phyloP scores from a whole-genome alignment of 257 asterid genomes.

The Primulina eburnea region DNA sequence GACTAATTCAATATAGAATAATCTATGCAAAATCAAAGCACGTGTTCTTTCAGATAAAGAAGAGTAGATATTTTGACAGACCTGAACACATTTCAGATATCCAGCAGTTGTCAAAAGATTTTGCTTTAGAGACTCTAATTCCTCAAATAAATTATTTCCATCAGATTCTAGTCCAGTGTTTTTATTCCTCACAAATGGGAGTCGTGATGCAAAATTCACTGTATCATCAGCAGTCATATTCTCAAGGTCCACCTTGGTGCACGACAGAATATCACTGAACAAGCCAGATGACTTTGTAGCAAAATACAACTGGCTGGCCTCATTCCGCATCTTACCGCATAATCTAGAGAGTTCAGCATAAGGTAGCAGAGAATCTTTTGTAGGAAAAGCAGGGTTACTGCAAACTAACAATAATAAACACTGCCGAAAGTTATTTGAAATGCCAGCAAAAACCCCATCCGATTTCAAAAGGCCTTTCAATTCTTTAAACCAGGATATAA shows the following conservation, averaged over 20 bases:
- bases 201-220: slow-evolving; percentile 68
- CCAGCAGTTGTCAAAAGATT: slow-evolving; percentile 88
- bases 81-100: slow-evolving; percentile 97
- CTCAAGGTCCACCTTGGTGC: slow-evolving; percentile 50
- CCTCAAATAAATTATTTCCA: slow-evolving; percentile 57
- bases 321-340: slow-evolving; percentile 82
- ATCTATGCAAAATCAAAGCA: slow-evolving; percentile 12
- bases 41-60: slow-evolving; percentile 1
- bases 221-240: slow-evolving; percentile 84
- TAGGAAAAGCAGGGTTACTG: slow-evolving; percentile 89
- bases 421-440: slow-evolving; percentile 62
- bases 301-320: slow-evolving; percentile 73
- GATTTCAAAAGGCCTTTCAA: slow-evolving; percentile 43
- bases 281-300: slow-evolving; percentile 65
- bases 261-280: slow-evolving; percentile 53
- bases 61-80: slow-evolving; percentile 24
- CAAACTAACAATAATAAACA: slow-evolving; percentile 72
- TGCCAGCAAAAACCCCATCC: slow-evolving; percentile 44
- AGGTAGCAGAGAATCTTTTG: slow-evolving; percentile 77
- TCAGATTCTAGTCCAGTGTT: slow-evolving; percentile 51
- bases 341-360: slow-evolving; percentile 95
- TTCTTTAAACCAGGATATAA: slow-evolving; percentile 93
- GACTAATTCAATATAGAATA: slow-evolving; percentile 6
- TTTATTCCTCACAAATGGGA: slow-evolving; percentile 43
- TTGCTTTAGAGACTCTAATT: slow-evolving; percentile 84